These are phyloP conservation scores for Ceratobasidium papillatum DNA, from an alignment of 1,284 basidiomycete genomes.

Conservation along the genomic window DNA sequence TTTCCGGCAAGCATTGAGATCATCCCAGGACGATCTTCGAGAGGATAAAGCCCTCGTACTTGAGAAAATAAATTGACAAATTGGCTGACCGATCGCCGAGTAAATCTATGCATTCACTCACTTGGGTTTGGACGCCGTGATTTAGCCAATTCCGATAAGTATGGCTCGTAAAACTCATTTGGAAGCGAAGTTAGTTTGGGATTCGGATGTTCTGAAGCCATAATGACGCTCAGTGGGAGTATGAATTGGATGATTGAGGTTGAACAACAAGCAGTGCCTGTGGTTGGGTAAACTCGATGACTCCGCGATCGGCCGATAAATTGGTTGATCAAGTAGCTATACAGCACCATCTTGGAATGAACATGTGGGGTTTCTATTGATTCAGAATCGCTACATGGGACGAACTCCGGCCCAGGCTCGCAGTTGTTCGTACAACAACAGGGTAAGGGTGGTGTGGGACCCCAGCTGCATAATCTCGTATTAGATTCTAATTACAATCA, in stretches of 20 bases:
- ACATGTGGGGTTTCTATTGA: not conserved
- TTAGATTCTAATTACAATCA: not conserved
- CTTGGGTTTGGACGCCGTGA: constrained; percentile 24
- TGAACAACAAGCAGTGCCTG: no score
- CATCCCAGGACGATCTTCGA: constrained; percentile 80
- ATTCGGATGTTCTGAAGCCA: not conserved
- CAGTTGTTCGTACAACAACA: constrained; percentile 32
- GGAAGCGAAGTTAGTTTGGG: not conserved
- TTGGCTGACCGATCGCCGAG: not conserved
- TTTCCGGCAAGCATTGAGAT: constrained; percentile 89
- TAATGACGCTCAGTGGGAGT: not conserved
- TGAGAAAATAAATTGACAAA: not conserved
- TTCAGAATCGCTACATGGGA: constrained; percentile 5
- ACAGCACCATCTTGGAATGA: not conserved
- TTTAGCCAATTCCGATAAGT: constrained; percentile 14
- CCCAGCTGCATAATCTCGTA: constrained; percentile 3
- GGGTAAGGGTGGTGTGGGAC: constrained; percentile 27
- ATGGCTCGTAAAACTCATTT: constrained; percentile 21
- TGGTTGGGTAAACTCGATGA: not conserved
- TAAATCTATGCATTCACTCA: not conserved
- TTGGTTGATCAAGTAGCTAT: not conserved
- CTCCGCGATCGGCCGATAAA: constrained; percentile 13
- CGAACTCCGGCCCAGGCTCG: constrained; percentile 36
- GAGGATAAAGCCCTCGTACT: constrained; percentile 72
- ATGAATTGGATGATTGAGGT: not conserved